Base-by-base conservation (phyloP, 352 stramenopile species). In the Phytophthora syringae region DNA sequence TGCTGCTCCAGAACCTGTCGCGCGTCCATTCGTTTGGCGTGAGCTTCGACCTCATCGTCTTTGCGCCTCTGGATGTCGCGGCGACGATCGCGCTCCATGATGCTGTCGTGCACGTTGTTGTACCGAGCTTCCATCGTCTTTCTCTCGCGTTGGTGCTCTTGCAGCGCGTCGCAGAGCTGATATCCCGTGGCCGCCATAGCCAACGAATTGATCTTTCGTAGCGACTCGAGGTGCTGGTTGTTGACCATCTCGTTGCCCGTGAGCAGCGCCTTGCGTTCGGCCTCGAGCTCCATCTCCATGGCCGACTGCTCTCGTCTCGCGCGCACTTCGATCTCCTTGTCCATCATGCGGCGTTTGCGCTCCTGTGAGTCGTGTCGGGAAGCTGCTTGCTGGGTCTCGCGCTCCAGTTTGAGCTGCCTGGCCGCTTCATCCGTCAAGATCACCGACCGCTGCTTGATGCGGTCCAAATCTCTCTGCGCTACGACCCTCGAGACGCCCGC, bases 291-390 rank as follows among this genome's bases (percentile, higher is more conserved):
- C 72, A 89, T 77, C 45, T 92, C 81, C 59, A 92, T 82, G 15
- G 82, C 81, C 11, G 80, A 84, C 52, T 92, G 78, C 53, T 94
- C 86, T 5, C 86, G 79, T 11, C 82, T 67, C 6, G 73, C 77
- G 24, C 82, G 83, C 36, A 92, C 84, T 64, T 78, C 67, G 11
- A 90, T 59, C 61, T 92, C 83, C 52, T 94, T 92, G 54, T 94
- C 80, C 70, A 91, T 78, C 83, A 94, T 92, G 20, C 71, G 72
- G 2, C 72, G 77, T 64, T 94, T 94, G 18, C 82, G 82, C 36
- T 92, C 82, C 32, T 92, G 65, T 0, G 82, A 80, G 25, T 87
- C 80, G 21, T 89, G 74, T 2, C 84, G 69, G 22, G 85, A 68
- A 7, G 56, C 80, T 16, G 72, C 52, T 11, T 82, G 59, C 50